Conservation (phyloP, 2,329 filamentous ascomycete genomes). For the Penicillium sp. region DNA sequence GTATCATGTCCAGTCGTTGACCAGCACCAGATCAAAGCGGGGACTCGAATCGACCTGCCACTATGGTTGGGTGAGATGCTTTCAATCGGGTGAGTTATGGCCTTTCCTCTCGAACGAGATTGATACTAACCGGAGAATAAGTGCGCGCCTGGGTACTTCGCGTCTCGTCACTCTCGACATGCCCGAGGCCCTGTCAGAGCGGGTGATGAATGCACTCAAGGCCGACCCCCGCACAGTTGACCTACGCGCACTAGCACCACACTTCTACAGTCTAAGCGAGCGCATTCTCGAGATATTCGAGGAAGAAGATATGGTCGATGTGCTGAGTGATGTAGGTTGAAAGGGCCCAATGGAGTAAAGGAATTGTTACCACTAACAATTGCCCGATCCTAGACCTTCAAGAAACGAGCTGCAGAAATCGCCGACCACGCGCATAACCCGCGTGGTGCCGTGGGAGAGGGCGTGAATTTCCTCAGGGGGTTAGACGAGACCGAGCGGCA, state of each 20-base stretch:
- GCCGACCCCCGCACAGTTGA: constrained; percentile 86
- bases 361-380: background rate
- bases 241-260: constrained; percentile 74
- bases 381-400: constrained; percentile 62
- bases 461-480: constrained; percentile 79
- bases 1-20: background rate
- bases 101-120: background rate
- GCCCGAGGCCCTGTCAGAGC: constrained; percentile 70
- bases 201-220: constrained; percentile 84
- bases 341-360: no score
- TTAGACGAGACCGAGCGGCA: constrained; percentile 86
- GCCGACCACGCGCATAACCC: constrained; percentile 87
- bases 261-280: constrained; percentile 84
- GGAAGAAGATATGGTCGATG: constrained; percentile 74
- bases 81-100: constrained; percentile 43
- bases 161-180: constrained; percentile 78
- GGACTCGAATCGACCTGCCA: constrained; percentile 77
- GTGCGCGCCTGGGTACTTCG: constrained; percentile 44
- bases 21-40: constrained; percentile 65
- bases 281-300: constrained; percentile 89
- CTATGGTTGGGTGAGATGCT: constrained; percentile 96
- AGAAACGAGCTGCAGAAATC: constrained; percentile 75
- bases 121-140: constrained; percentile 14
- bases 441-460: constrained; percentile 63
- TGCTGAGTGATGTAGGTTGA: constrained; percentile 55